A percentile compares a stretch with the other conserved stretches of the same genome.
These are phyloP conservation scores for Musa balbisiana DNA, from an alignment of 202 grass and related monocot species.

Conservation along the genomic window DNA sequence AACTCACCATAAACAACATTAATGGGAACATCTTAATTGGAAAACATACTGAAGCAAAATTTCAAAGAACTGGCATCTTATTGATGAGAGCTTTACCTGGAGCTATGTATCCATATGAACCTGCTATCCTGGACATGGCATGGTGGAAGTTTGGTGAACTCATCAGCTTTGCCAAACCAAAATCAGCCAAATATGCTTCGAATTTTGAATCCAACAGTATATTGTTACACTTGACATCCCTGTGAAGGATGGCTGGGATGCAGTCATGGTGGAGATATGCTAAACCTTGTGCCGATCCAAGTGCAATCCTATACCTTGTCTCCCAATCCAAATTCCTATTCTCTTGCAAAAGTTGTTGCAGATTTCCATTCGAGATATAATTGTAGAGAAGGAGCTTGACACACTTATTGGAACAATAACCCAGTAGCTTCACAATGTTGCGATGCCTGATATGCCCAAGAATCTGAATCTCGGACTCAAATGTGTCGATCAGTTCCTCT, in stretches of 20 bases:
- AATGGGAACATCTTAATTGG: background rate
- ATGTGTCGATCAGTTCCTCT: constrained; percentile 55
- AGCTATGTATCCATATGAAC: constrained; percentile 96
- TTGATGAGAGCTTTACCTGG: constrained; percentile 41
- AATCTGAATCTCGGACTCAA: constrained; percentile 82
- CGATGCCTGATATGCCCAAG: constrained; percentile 92
- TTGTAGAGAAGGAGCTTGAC: constrained; percentile 93
- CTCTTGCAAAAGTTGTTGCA: constrained; percentile 68
- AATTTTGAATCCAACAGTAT: constrained; percentile 85
- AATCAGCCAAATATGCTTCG: constrained; percentile 87
- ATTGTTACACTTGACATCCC: constrained; percentile 96
- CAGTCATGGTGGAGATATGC: constrained; percentile 93
- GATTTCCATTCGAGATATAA: constrained; percentile 84
- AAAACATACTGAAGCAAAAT: background rate
- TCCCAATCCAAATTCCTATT: constrained; percentile 88
- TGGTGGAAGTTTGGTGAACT: constrained; percentile 86
- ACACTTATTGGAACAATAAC: constrained; percentile 92
- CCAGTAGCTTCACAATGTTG: constrained; percentile 84
- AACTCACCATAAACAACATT: too few relatives aligned
- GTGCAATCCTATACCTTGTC: constrained; percentile 72
- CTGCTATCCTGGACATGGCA: constrained; percentile 72
- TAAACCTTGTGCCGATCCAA: constrained; percentile 74
- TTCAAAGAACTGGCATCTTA: background rate
- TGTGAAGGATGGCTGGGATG: constrained; percentile 67
- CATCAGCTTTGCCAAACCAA: constrained; percentile 95